phyloP scores from a whole-genome alignment of 805 yeast genomes.

The Pichia scutulata region DNA sequence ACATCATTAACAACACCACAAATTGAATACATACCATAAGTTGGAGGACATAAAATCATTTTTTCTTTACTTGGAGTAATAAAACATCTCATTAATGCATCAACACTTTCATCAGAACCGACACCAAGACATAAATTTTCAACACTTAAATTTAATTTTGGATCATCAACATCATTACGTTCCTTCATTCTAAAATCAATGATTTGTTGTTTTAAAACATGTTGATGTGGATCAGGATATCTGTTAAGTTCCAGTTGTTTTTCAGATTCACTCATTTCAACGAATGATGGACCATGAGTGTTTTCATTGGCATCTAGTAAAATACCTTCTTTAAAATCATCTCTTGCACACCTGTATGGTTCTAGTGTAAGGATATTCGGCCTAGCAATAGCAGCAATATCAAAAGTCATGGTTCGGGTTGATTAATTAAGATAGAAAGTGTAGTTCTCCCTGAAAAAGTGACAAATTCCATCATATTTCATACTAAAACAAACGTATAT shows the following conservation, averaged over 20 bases:
- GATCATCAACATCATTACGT: constrained; percentile 10
- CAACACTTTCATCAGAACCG: constrained; percentile 95
- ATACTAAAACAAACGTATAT: too few relatives aligned
- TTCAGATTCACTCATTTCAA: constrained; percentile 38
- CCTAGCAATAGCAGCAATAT: constrained; percentile 56
- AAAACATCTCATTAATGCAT: constrained; percentile 74
- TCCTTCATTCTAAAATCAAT: constrained; percentile 62
- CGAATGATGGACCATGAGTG: constrained; percentile 79
- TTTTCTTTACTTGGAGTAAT: constrained; percentile 81
- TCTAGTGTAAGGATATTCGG: constrained; percentile 77
- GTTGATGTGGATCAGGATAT: constrained; percentile 96
- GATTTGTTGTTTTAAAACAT: constrained; percentile 62
- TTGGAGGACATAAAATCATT: constrained; percentile 83
- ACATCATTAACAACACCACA: constrained; percentile 89
- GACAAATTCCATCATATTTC: background rate
- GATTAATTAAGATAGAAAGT: too few relatives aligned
- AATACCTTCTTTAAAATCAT: constrained; percentile 84
- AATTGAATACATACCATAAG: constrained; percentile 94
- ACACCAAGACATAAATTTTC: constrained; percentile 88
- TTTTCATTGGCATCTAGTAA: constrained; percentile 94
- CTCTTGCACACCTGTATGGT: constrained; percentile 96
- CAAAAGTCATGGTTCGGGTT: constrained; percentile 33
- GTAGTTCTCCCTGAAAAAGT: background rate
- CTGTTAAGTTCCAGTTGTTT: constrained; percentile 59
- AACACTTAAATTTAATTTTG: constrained; percentile 27